These are phyloP conservation scores for Stenogyne calaminthoides DNA, from an alignment of 305 asterid genomes.

Conservation along the genomic window DNA sequence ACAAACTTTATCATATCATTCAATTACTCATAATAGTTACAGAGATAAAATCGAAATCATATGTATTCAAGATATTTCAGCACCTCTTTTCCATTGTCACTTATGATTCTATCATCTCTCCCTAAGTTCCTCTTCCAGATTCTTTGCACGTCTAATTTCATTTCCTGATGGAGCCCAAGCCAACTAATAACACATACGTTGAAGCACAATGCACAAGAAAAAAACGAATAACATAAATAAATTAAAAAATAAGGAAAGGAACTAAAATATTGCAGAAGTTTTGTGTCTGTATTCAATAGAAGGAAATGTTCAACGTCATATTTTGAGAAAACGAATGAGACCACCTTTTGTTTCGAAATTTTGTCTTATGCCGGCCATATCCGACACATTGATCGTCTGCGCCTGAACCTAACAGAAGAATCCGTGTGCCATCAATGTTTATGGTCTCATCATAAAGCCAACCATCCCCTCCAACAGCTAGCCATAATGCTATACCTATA, in stretches of 20 bases:
- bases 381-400: conserved; percentile 99
- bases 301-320: background rate
- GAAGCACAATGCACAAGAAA: conserved; percentile 1
- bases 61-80: conserved; percentile 12
- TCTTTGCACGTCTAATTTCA: conserved; percentile 93
- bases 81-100: conserved; percentile 96
- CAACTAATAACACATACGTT: conserved; percentile 49
- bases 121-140: conserved; percentile 98
- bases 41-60: conserved; percentile 7
- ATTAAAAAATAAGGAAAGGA: background rate
- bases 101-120: conserved; percentile 92
- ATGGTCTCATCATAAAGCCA: conserved; percentile 52
- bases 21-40: background rate
- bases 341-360: conserved; percentile 79
- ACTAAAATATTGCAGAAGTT: background rate
- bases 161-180: conserved; percentile 87
- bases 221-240: background rate
- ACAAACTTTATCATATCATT: no score
- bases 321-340: conserved; percentile 14
- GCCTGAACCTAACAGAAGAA: conserved; percentile 95
- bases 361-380: conserved; percentile 94
- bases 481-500: conserved; percentile 93
- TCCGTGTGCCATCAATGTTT: conserved; percentile 35
- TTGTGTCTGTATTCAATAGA: background rate
- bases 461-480: conserved; percentile 94